phyloP scores from a whole-genome alignment of 108 stramenopile species.

The Cyclostephanos tholiformis region DNA sequence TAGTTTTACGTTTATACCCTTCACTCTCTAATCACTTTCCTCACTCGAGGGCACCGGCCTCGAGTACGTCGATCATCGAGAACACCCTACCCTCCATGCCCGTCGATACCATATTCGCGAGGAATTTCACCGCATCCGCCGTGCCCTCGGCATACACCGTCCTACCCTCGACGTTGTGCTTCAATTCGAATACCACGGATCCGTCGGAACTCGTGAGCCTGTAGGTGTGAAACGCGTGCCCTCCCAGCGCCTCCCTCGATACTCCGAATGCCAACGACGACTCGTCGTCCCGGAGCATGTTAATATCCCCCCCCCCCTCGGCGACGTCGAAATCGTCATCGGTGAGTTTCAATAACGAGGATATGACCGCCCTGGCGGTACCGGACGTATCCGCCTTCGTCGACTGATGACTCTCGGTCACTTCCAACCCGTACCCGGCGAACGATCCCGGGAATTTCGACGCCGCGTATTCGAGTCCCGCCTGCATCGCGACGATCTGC shows the following conservation, averaged over 20 bases:
- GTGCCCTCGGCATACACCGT: conserved; percentile 98
- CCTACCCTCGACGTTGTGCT: conserved; percentile 97
- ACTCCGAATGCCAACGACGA: conserved; percentile 92
- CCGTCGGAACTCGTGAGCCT: conserved; percentile 91
- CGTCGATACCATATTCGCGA: conserved; percentile 75
- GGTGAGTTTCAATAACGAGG: conserved; percentile 73
- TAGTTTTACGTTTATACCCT: not conserved
- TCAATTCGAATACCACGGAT: conserved; percentile 91
- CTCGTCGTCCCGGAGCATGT: conserved; percentile 88
- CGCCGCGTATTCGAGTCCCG: conserved; percentile 91
- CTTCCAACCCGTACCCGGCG: conserved; percentile 90
- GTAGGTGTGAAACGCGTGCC: conserved; percentile 99
- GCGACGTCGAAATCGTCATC: conserved; percentile 73
- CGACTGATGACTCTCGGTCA: conserved; percentile 95
- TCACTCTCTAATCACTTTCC: too few species aligned
- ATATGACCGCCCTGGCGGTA: conserved; percentile 96
- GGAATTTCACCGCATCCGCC: conserved; percentile 95
- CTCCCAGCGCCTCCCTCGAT: conserved; percentile 84
- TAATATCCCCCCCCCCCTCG: conserved; percentile 90
- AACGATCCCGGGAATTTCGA: conserved; percentile 91
- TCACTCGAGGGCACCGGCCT: conserved; percentile 85
- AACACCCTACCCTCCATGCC: conserved; percentile 76
- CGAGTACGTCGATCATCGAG: conserved; percentile 89
- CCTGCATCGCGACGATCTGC: conserved; percentile 99
- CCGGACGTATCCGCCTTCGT: conserved; percentile 98